Evolutionary conservation across 495 filamentous ascomycete species (phyloP).

Genomic region (Podospora australis): DNA sequence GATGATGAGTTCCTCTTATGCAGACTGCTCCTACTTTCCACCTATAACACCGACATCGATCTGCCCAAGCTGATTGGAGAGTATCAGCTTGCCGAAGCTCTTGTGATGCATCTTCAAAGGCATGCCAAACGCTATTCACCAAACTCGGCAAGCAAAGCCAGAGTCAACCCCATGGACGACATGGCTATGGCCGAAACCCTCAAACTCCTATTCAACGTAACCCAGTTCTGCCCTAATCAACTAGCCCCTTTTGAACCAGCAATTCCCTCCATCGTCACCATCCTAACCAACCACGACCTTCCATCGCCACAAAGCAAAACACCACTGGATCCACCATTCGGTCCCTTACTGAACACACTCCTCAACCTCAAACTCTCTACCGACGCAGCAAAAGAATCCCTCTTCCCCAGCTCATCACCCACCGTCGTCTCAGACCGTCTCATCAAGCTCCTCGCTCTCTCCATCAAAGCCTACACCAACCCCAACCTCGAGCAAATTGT

Average conservation of each 20-base stretch:
- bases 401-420: constrained; percentile 63
- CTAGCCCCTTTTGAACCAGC: constrained; percentile 55
- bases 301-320: constrained; percentile 24
- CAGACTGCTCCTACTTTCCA: constrained; percentile 78
- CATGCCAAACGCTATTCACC: constrained; percentile 45
- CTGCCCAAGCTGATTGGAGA: constrained; percentile 63
- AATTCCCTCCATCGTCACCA: constrained; percentile 64
- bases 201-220: constrained; percentile 86
- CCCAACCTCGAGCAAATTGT: constrained; percentile 61
- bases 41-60: constrained; percentile 70
- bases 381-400: constrained; percentile 29
- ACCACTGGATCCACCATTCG: constrained; percentile 38
- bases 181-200: constrained; percentile 78
- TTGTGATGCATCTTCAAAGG: constrained; percentile 59
- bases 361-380: constrained; percentile 64
- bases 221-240: constrained; percentile 45
- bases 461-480: constrained; percentile 53
- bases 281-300: constrained; percentile 47
- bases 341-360: constrained; percentile 69
- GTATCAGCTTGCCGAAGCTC: constrained; percentile 60
- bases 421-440: constrained; percentile 60
- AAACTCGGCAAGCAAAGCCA: constrained; percentile 16
- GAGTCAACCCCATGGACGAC: constrained; percentile 58
- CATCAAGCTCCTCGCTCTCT: constrained; percentile 64
- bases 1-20: constrained; percentile 87